Evolutionary conservation across 345 rosid genomes (phyloP).

Genomic region (Ceriops decandra): DNA sequence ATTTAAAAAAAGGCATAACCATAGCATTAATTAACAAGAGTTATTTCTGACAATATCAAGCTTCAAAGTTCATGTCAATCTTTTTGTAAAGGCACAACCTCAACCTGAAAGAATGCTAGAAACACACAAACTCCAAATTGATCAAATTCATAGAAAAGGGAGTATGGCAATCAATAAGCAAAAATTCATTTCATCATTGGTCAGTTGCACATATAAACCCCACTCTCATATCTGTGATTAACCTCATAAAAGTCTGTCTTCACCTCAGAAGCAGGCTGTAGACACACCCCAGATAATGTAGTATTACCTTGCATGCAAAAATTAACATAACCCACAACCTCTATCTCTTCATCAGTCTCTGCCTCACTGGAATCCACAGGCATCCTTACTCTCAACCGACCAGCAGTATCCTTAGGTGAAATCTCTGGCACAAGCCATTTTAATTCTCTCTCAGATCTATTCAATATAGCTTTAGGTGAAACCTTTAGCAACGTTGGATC

Average conservation of each 20-base stretch:
- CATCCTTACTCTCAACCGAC: constrained; percentile 78
- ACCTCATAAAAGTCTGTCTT: constrained; percentile 78
- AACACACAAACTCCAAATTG: constrained; percentile 5
- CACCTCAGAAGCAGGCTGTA: constrained; percentile 70
- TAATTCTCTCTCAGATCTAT: constrained; percentile 79
- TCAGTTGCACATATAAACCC: constrained; percentile 78
- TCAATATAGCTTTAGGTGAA: constrained; percentile 83
- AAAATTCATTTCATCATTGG: constrained; percentile 5
- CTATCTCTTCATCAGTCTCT: constrained; percentile 64
- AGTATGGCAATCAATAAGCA: constrained; percentile 11
- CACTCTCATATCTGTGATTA: constrained; percentile 70
- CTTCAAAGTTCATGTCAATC: constrained; percentile 13
- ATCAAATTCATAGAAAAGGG: constrained; percentile 5
- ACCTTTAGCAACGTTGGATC: constrained; percentile 95
- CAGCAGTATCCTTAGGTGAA: constrained; percentile 65
- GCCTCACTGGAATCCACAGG: constrained; percentile 69
- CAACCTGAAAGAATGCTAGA: constrained; percentile 35
- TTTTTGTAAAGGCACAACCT: constrained; percentile 22
- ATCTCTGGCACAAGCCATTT: constrained; percentile 91
- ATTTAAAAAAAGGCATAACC: not conserved
- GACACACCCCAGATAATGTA: constrained; percentile 65
- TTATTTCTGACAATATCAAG: constrained; percentile 10
- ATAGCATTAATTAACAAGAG: constrained; percentile 6
- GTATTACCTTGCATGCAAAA: constrained; percentile 64
- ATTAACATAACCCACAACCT: constrained; percentile 64